phyloP scores from a whole-genome alignment of 139 green algal genomes.

The Limnomonas spitsbergensis region DNA sequence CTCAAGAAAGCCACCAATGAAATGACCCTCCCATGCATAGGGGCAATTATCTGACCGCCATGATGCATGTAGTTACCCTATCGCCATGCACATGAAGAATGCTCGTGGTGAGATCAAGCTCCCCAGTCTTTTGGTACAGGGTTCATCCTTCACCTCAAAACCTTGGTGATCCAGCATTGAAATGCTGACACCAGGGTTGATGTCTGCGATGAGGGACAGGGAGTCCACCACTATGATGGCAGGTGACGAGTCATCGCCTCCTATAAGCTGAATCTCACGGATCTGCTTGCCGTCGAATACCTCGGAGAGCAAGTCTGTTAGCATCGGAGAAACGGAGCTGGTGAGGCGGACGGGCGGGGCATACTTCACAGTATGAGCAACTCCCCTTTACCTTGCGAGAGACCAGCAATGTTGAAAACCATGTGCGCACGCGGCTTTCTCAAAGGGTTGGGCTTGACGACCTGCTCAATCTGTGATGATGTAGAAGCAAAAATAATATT shows the following conservation, averaged over 20 bases:
- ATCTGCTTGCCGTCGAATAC: neutral
- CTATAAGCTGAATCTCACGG: neutral
- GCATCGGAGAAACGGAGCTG: neutral
- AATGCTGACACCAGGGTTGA: slow-evolving; percentile 23
- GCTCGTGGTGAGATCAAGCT: no score
- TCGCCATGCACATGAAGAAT: no score
- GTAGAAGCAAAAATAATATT: neutral
- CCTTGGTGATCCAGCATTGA: slow-evolving; percentile 22
- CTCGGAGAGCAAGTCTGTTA: neutral
- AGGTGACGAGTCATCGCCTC: neutral
- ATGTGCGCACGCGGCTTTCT: slow-evolving; percentile 5
- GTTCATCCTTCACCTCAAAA: slow-evolving; percentile 16
- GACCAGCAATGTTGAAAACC: neutral
- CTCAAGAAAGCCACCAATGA: no score
- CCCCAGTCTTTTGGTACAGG: no score
- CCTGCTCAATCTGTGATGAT: neutral
- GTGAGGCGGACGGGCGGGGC: neutral
- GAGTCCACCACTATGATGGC: neutral
- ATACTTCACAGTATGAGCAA: neutral
- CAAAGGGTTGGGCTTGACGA: slow-evolving; percentile 16
- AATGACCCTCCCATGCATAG: no score
- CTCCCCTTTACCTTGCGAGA: neutral
- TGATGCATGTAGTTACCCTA: no score
- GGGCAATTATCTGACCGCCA: no score
- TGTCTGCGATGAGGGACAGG: neutral